Evolutionary conservation across 129 eudicot genomes (phyloP), one percentile per base, ranked within the genome.

Genomic region (Centaurea solstitialis): DNA sequence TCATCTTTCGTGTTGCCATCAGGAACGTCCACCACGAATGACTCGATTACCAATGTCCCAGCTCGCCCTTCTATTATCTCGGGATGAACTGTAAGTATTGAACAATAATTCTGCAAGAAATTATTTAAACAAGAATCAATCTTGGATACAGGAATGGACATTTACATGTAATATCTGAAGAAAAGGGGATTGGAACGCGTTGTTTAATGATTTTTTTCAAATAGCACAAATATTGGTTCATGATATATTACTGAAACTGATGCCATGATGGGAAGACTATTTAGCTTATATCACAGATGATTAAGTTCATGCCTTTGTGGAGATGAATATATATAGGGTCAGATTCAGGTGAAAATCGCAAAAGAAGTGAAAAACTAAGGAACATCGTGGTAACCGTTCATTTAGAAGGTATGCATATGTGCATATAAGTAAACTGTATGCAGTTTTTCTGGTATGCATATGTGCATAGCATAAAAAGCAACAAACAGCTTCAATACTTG

Each of bases 21-120:
- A n/a, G 97, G 95, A 50, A 90, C 91, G 76, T 90, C 97, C 72
- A 92, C 94, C 81, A 88, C 82, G 15, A 86, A 90, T 7, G 94
- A 90, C 68, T 91, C 97, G 3, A 81, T 82, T 10, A 91, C 93
- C 15, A 89, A 75, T 24, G 93, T 91, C 26, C 88, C 93, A 0
- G 88, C 79, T 82, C 83, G 89, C 20, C 90, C 97, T 43, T 89
- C 89, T 30, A 79, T 72, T 28, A 78, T 84, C 88, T 89, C 90
- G 0, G 91, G 92, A 84, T 89, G 92, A 26, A 91, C 92, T 6
- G 90, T 89, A 17, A 86, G 76, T 62, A 89, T 83, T 9, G 97
- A 91, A 11, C 93, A 89, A 75, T 91, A 91, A 77, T 91, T 89
- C 97, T 91, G 90, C 82, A 74, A 76, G 66, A 76, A 7, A 0